These are phyloP conservation scores for Dictyostelium intermedium DNA, from an alignment of 78 protist species.

Conservation along the genomic window DNA sequence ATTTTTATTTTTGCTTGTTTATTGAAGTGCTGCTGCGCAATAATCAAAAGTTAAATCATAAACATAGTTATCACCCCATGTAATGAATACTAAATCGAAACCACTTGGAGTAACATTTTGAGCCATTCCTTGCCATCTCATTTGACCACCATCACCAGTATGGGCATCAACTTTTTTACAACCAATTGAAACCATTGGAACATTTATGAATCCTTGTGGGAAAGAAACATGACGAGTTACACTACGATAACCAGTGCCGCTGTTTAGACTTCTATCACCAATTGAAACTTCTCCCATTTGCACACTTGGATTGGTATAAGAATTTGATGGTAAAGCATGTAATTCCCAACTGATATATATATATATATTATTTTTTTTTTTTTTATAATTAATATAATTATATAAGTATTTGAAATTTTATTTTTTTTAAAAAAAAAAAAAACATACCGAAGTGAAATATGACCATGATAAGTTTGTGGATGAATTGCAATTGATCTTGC, in stretches of 20 bases:
- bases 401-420: too few relatives aligned
- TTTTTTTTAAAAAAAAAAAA: too few relatives aligned
- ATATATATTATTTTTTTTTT: too few relatives aligned
- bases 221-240: neutral
- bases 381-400: neutral
- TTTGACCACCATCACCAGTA: conserved; percentile 3
- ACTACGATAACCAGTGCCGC: neutral
- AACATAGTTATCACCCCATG: neutral
- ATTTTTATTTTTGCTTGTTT: too few relatives aligned
- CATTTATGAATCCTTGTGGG: neutral
- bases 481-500: conserved; percentile 23
- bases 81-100: neutral
- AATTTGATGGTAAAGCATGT: neutral
- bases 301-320: neutral
- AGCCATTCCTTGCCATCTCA: neutral
- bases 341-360: conserved; percentile 38
- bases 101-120: neutral
- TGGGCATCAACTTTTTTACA: neutral
- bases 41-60: conserved; percentile 2
- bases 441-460: neutral
- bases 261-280: neutral
- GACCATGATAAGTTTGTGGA: neutral
- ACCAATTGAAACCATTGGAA: conserved; percentile 1
- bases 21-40: too few relatives aligned
- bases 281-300: neutral